These are phyloP conservation scores for Scheffersomyces stipitis DNA, from an alignment of 805 yeast genomes.

Conservation along the genomic window DNA sequence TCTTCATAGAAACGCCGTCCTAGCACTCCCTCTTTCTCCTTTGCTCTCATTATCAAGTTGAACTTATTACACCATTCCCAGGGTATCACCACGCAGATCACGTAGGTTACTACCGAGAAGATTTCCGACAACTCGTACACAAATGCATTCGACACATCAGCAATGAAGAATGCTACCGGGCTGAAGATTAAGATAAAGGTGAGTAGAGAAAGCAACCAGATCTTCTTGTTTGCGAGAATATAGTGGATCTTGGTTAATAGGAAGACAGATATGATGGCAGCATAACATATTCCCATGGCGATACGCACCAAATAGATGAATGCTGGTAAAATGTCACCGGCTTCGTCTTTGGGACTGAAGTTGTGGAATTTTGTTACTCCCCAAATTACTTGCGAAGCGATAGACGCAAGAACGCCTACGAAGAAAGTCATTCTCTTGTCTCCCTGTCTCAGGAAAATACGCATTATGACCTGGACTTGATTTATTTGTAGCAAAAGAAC, in stretches of 20 bases:
- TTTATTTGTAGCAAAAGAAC: constrained; percentile 59
- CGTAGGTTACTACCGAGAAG: constrained; percentile 70
- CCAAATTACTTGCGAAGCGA: constrained; percentile 65
- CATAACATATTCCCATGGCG: constrained; percentile 66
- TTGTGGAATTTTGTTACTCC: constrained; percentile 57
- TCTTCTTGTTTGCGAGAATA: constrained; percentile 46
- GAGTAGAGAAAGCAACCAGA: constrained; percentile 56
- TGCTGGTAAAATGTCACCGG: constrained; percentile 63
- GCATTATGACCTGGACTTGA: constrained; percentile 70
- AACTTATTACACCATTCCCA: constrained; percentile 86
- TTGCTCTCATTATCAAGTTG: constrained; percentile 52
- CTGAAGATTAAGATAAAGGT: constrained; percentile 56
- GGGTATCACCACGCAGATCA: constrained; percentile 68
- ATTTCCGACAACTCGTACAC: constrained; percentile 71
- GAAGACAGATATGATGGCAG: constrained; percentile 60
- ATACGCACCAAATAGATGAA: constrained; percentile 73
- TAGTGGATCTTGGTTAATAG: constrained; percentile 51
- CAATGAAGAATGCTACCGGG: constrained; percentile 69
- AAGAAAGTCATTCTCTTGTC: constrained; percentile 65
- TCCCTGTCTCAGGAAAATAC: constrained; percentile 63
- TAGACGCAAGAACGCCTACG: constrained; percentile 54
- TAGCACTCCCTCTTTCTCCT: constrained; percentile 68
- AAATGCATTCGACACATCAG: constrained; percentile 76
- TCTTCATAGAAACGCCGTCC: constrained; percentile 78
- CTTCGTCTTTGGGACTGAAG: constrained; percentile 38